Base-by-base conservation (phyloP, 768 basidiomycete species). In the Boletus rufocinnamomeus region DNA sequence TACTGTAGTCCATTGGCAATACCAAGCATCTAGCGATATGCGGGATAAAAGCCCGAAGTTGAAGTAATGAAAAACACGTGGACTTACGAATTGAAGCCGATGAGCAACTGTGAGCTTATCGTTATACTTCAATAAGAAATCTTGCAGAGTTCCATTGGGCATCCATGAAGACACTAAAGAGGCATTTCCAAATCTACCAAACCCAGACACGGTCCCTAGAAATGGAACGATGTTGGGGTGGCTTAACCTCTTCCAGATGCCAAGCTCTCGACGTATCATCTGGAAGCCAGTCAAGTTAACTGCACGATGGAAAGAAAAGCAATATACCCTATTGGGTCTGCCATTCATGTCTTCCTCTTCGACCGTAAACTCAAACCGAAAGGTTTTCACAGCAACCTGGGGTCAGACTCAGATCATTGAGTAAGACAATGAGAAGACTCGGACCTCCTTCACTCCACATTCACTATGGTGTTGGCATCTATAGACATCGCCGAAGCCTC, bases 161-260 rank as follows among this genome's bases (percentile, higher is more conserved):
- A 56, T 60, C 52, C 62, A 64, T 19, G 23, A 34, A 8, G 57
- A 63, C 5, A 63, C 63, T 13, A 63, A 32, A 32, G 54, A 45
- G 10, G 28, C 7, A 9, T 56, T 53, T 43, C 52, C 60, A 27
- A 56, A 43, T 48, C 57, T 53, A 21, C 54, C 51, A 44, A 63
- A 59, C 19, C 54, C 62, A 27, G 19, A 46, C 1, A 27, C 41
- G 10, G 32, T 60, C 25, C 63, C 58, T 5, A 63, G 41, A 10
- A 63, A 63, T n/a, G 62, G 53, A 23, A 63, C 62, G 23, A 63
- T 45, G 43, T 59, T 56, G 3, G 48, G 35, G 43, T 63, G 62
- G 16, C 13, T 50, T 1, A 63, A 28, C 38, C 54, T 50, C 47
- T 35, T 64, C 62, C 58, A 60, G 17, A 57, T 56, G 2, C 58